Conservation (phyloP, 2,329 filamentous ascomycete species). For the Xylariaceae sp. region DNA sequence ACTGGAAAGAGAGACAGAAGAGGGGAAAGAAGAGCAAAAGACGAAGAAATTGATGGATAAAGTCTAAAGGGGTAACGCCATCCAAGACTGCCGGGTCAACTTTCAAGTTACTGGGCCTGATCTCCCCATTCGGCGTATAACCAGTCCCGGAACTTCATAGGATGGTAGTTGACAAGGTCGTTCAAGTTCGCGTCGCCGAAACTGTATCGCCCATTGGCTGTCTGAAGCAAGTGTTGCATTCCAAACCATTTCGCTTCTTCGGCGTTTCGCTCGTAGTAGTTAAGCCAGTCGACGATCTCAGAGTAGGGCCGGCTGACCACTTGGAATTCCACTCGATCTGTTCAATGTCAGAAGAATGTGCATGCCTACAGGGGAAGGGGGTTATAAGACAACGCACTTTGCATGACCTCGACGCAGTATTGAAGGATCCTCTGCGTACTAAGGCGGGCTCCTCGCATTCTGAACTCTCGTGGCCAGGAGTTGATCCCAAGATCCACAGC, state of each 20-base stretch:
- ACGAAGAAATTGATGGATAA: neutral
- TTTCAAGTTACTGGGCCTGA: slow-evolving; percentile 13
- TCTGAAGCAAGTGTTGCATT: slow-evolving; percentile 60
- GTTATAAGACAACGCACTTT: slow-evolving; percentile 37
- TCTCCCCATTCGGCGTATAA: slow-evolving; percentile 42
- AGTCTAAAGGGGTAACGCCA: neutral
- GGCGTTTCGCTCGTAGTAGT: slow-evolving; percentile 40
- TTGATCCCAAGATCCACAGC: slow-evolving; percentile 56
- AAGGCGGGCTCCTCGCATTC: slow-evolving; percentile 62
- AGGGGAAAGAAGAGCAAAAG: neutral
- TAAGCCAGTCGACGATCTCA: slow-evolving; percentile 37
- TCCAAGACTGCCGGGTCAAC: neutral
- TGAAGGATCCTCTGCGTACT: slow-evolving; percentile 54
- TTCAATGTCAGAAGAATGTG: slow-evolving; percentile 10
- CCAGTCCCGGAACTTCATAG: slow-evolving; percentile 51
- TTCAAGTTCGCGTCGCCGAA: slow-evolving; percentile 59
- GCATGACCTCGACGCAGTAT: slow-evolving; percentile 43
- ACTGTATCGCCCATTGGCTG: slow-evolving; percentile 62
- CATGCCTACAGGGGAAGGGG: slow-evolving; percentile 6
- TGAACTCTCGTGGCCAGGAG: slow-evolving; percentile 63
- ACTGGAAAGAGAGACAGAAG: neutral
- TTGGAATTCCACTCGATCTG: slow-evolving; percentile 20
- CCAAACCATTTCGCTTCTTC: slow-evolving; percentile 46
- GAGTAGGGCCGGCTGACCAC: slow-evolving; percentile 35
- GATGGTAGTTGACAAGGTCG: slow-evolving; percentile 39